A percentile compares a stretch with the other conserved stretches of the same genome.
Conservation (phyloP, 371 early-diverging fungal genomes). For the Mucor plumbeus region DNA sequence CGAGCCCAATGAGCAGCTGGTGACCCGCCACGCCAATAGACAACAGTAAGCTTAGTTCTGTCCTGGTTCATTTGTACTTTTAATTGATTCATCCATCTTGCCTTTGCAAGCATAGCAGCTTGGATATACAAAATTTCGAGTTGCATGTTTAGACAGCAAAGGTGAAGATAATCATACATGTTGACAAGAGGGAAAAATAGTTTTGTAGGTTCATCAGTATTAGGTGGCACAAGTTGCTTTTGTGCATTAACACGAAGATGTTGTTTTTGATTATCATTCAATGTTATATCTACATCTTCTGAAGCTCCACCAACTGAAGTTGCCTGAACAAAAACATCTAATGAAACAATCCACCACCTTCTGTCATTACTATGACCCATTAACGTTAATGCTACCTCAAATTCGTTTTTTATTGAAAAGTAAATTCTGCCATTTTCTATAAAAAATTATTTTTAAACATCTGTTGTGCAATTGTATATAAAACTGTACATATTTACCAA, state of each 20-base stretch:
- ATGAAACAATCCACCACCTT: constrained; percentile 65
- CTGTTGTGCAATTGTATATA: neutral
- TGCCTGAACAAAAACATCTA: constrained; percentile 57
- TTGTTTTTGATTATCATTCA: constrained; percentile 57
- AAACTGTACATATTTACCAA: constrained; percentile 34
- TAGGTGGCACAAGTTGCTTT: constrained; percentile 54
- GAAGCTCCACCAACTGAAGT: constrained; percentile 39
- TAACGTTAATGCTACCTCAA: constrained; percentile 66
- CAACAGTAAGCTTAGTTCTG: constrained; percentile 58
- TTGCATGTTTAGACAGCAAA: constrained; percentile 68
- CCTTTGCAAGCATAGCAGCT: constrained; percentile 60
- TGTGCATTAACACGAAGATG: constrained; percentile 56
- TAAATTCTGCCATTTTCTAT: constrained; percentile 64
- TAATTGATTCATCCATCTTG: constrained; percentile 71
- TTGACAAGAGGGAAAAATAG: constrained; percentile 60
- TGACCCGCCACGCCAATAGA: constrained; percentile 67
- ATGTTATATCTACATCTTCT: constrained; percentile 57
- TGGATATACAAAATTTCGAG: constrained; percentile 71
- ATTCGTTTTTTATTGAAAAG: constrained; percentile 73
- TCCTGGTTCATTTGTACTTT: constrained; percentile 63
- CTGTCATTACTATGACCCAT: constrained; percentile 57
- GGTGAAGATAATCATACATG: constrained; percentile 72
- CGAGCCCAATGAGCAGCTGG: constrained; percentile 49
- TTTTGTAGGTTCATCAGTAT: neutral
- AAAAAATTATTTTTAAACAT: too few relatives aligned